phyloP scores from a whole-genome alignment of 129 eudicot species.

The Flaveria trinervia region DNA sequence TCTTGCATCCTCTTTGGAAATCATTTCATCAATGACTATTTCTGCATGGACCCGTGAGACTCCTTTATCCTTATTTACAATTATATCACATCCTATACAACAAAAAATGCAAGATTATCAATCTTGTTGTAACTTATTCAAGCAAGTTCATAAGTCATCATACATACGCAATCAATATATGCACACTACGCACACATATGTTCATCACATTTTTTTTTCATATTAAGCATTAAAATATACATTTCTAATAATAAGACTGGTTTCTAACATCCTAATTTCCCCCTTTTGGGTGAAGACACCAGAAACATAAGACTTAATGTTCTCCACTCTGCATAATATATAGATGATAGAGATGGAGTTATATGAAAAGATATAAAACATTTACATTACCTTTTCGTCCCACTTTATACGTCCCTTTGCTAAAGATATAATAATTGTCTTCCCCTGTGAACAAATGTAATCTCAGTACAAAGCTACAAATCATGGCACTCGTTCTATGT shows the following conservation, averaged over 20 bases:
- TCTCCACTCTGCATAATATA: neutral
- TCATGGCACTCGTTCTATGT: neutral
- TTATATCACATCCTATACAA: conserved; percentile 82
- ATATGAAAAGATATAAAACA: neutral
- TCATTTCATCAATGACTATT: conserved; percentile 68
- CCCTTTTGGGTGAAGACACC: neutral
- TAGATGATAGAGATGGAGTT: neutral
- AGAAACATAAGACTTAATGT: neutral
- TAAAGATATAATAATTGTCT: conserved; percentile 67
- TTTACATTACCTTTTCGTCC: conserved; percentile 74
- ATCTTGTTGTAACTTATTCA: neutral
- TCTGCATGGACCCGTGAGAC: conserved; percentile 95
- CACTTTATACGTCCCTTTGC: conserved; percentile 82
- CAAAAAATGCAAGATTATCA: conserved; percentile 13
- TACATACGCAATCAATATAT: neutral
- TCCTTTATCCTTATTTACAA: conserved; percentile 82
- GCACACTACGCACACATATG: neutral
- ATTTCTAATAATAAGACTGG: neutral
- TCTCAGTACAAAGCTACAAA: conserved; percentile 20
- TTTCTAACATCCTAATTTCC: neutral
- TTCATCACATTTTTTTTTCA: neutral
- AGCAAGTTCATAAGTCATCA: conserved; percentile 20
- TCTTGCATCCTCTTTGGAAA: conserved; percentile 44
- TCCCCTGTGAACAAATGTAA: conserved; percentile 64
- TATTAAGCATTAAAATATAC: neutral